Percentiles rank a stretch among this genome's conserved stretches.
Evolutionary conservation across 768 basidiomycete species (phyloP).

Genomic region (Tylopilus vinaceipallidus): DNA sequence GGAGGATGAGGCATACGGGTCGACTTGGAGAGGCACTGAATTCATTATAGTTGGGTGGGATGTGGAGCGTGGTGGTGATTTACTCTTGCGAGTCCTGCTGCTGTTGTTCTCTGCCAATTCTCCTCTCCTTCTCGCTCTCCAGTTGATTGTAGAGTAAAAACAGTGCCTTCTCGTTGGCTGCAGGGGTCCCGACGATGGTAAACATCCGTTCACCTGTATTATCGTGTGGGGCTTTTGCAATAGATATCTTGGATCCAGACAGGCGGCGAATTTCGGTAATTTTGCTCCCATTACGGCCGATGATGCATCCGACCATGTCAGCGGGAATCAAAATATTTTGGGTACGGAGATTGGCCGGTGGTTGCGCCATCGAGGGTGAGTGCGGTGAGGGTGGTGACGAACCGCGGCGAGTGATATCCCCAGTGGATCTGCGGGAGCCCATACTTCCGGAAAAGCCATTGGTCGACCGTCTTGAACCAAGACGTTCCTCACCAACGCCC

Average conservation of each 20-base stretch:
- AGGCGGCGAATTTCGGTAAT: conserved; percentile 99
- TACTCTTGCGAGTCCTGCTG: conserved; percentile 67
- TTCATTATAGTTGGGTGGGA: conserved; percentile 7
- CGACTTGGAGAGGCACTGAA: conserved; percentile 14
- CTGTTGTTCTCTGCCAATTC: conserved; percentile 81
- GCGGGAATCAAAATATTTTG: conserved; percentile 99
- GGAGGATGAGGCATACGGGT: conserved; percentile 27
- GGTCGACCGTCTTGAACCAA: conserved; percentile 45
- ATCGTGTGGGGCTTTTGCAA: conserved; percentile 98
- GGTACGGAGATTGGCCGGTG: conserved; percentile 83
- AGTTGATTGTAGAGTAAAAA: conserved; percentile 97
- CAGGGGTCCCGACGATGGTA: conserved; percentile 94
- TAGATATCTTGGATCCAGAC: conserved; percentile 96
- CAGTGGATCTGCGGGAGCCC: conserved; percentile 61
- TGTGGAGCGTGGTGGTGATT: conserved; percentile 1
- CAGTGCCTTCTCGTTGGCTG: conserved; percentile 96
- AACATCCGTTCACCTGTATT: conserved; percentile 99
- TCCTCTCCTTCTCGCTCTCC: conserved; percentile 94
- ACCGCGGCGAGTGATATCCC: conserved; percentile 47
- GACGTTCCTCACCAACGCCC: conserved; percentile 72
- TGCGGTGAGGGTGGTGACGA: conserved; percentile 38
- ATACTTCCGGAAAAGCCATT: conserved; percentile 53
- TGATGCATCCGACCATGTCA: conserved; percentile 98
- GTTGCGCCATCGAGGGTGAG: conserved; percentile 50
- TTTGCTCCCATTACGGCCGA: conserved; percentile 95